These are phyloP conservation scores for Ramaria sp. DNA, from an alignment of 768 basidiomycete species.

Conservation along the genomic window DNA sequence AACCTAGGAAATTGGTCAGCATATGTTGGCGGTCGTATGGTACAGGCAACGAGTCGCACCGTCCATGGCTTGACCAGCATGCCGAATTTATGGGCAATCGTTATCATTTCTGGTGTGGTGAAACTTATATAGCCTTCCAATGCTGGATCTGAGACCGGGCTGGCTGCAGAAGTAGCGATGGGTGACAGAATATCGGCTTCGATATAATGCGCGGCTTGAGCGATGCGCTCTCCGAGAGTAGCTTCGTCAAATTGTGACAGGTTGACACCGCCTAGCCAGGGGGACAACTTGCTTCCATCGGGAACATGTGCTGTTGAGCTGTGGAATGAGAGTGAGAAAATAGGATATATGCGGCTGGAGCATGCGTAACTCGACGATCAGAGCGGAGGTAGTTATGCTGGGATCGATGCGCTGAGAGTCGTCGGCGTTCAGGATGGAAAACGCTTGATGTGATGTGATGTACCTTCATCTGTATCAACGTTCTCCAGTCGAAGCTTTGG, in stretches of 20 bases:
- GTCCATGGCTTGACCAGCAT: slow-evolving; percentile 67
- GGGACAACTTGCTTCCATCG: slow-evolving; percentile 34
- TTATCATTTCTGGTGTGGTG: slow-evolving; percentile 58
- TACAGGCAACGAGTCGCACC: too few species aligned
- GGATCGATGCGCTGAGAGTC: slow-evolving; percentile 41
- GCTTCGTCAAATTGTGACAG: slow-evolving; percentile 54
- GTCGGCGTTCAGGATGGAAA: not conserved
- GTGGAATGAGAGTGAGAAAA: not conserved
- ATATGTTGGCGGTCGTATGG: too few species aligned
- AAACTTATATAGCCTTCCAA: slow-evolving; percentile 40
- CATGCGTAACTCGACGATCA: slow-evolving; percentile 46
- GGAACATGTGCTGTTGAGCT: slow-evolving; percentile 14
- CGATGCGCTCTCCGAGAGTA: slow-evolving; percentile 45
- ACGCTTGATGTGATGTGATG: not conserved
- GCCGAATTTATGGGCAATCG: slow-evolving; percentile 50
- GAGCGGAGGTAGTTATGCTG: slow-evolving; percentile 45
- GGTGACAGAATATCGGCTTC: slow-evolving; percentile 59
- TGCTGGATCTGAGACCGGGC: slow-evolving; percentile 32
- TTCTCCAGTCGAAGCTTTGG: slow-evolving; percentile 79
- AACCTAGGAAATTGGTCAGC: slow-evolving; percentile 29
- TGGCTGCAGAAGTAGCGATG: slow-evolving; percentile 28
- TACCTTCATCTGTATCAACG: slow-evolving; percentile 62
- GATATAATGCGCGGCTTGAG: slow-evolving; percentile 56
- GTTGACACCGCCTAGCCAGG: slow-evolving; percentile 61
- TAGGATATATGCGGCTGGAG: not conserved